Evolutionary conservation across 2,329 filamentous ascomycete genomes (phyloP).

Genomic region (Chaetothyriales sp.): DNA sequence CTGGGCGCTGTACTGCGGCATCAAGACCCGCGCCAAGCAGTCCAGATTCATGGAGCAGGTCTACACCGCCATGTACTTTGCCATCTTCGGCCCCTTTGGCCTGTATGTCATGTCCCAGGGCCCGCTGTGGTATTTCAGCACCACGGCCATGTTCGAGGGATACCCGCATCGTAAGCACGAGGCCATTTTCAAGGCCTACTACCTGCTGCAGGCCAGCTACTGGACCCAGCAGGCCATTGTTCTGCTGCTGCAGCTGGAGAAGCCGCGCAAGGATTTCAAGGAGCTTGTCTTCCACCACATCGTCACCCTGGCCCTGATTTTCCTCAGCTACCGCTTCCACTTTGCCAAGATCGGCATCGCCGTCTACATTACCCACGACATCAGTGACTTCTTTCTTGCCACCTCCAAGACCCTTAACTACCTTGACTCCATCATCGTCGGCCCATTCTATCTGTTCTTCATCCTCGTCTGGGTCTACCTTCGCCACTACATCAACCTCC

Average conservation of each 20-base stretch:
- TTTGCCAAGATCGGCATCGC: conserved; percentile 82
- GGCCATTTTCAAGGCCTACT: conserved; percentile 73
- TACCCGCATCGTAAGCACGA: conserved; percentile 70
- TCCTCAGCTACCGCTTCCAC: conserved; percentile 74
- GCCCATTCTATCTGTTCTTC: conserved; percentile 67
- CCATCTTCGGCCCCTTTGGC: conserved; percentile 59
- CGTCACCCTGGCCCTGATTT: conserved; percentile 65
- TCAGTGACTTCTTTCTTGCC: conserved; percentile 80
- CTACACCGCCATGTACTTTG: conserved; percentile 80
- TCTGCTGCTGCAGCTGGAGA: conserved; percentile 66
- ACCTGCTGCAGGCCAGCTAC: conserved; percentile 76
- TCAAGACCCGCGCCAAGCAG: conserved; percentile 59
- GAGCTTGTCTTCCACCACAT: conserved; percentile 78
- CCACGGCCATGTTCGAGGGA: conserved; percentile 64
- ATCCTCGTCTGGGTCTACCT: conserved; percentile 70
- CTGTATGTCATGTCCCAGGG: conserved; percentile 66
- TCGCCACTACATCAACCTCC: conserved; percentile 50
- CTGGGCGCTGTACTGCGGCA: conserved; percentile 50
- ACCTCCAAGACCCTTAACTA: conserved; percentile 81
- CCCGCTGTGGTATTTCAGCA: conserved; percentile 75
- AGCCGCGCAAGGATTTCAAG: conserved; percentile 78
- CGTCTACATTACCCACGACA: conserved; percentile 80
- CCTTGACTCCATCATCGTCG: conserved; percentile 57
- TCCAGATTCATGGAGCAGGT: conserved; percentile 81
- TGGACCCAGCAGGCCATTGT: conserved; percentile 84